Evolutionary conservation across 495 filamentous ascomycete genomes (phyloP), one percentile per base, ranked within the genome.

Genomic region (Acidiella bohemica): DNA sequence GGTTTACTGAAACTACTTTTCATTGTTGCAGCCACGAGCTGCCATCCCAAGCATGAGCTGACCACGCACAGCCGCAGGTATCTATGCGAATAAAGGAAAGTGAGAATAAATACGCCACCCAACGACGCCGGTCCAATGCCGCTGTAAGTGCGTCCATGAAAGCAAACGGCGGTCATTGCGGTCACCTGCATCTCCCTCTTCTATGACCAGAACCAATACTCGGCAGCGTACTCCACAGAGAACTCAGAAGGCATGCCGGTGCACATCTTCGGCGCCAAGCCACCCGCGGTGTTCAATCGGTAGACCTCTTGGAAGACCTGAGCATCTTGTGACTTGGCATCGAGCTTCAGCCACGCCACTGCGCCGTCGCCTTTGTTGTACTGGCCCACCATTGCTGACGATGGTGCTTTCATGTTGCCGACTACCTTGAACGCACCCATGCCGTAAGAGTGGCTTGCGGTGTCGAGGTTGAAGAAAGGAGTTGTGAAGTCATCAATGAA

Each of bases 271-370:
- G 90, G 86, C 0, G 83, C 54, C n/a, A 64, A 67, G 13, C 90
- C 90, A 8, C 84, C 84, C 2, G 76, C 84, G 1, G 90, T 97
- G 53, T 84, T 67, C 12, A 95, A 62, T n/a, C 90, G 69, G 54
- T 90, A 95, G 6, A 88, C 76, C 52, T 83, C 71, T 60, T 78
- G 74, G 46, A 81, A 73, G 71, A 22, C 70, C 73, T 20, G 53
- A 3, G 84, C 49, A 11, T 48, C 53, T 1, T 30, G 31, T 13
- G 32, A 42, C 29, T 47, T 50, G 9, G 34, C 39, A 11, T 30
- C 36, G 28, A 71, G 62, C 53, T 73, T 78, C 41, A 88, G 56
- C 82, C 81, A 87, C 5, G 71, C 49, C 2, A 94, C 86, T 11
- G 84, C 79, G 1, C 75, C 76, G 39, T 70, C 56, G 4, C 62